These are phyloP conservation scores for Aspergillus haitiensis DNA, from an alignment of 495 filamentous ascomycete species.

Conservation along the genomic window DNA sequence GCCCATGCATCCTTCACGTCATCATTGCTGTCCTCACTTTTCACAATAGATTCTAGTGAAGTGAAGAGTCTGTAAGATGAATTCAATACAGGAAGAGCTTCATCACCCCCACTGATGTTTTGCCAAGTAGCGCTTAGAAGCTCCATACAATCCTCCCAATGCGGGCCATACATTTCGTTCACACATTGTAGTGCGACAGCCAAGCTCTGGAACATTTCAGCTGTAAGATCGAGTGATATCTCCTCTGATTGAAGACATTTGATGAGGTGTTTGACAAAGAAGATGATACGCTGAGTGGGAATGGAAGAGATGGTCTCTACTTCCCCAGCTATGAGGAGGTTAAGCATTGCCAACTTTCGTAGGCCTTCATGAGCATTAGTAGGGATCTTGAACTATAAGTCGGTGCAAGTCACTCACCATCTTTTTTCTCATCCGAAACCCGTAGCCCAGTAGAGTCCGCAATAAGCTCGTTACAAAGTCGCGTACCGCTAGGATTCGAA, in stretches of 20 bases:
- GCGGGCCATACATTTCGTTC: slow-evolving; percentile 75
- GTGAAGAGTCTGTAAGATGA: slow-evolving; percentile 71
- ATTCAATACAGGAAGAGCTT: slow-evolving; percentile 60
- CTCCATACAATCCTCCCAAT: slow-evolving; percentile 72
- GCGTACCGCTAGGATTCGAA: slow-evolving; percentile 39
- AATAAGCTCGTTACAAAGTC: slow-evolving; percentile 58
- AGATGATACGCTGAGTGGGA: slow-evolving; percentile 77
- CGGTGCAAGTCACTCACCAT: slow-evolving; percentile 37
- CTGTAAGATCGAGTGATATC: slow-evolving; percentile 37
- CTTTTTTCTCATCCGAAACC: slow-evolving; percentile 33
- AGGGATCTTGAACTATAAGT: not conserved
- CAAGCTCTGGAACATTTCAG: slow-evolving; percentile 63
- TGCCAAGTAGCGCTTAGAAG: slow-evolving; percentile 58
- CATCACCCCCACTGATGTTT: slow-evolving; percentile 43
- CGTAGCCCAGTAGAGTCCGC: slow-evolving; percentile 59
- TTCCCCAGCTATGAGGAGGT: slow-evolving; percentile 55
- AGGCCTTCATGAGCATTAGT: slow-evolving; percentile 43
- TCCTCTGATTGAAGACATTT: slow-evolving; percentile 63
- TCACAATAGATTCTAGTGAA: slow-evolving; percentile 54
- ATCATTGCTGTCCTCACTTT: slow-evolving; percentile 72
- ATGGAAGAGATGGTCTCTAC: slow-evolving; percentile 54
- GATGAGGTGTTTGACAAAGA: slow-evolving; percentile 76
- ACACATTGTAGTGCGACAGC: slow-evolving; percentile 67
- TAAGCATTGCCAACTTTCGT: slow-evolving; percentile 57
- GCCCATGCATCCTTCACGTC: slow-evolving; percentile 76